Base-by-base conservation (phyloP, 306 rosid genomes). In the Aeschynomene evenia region DNA sequence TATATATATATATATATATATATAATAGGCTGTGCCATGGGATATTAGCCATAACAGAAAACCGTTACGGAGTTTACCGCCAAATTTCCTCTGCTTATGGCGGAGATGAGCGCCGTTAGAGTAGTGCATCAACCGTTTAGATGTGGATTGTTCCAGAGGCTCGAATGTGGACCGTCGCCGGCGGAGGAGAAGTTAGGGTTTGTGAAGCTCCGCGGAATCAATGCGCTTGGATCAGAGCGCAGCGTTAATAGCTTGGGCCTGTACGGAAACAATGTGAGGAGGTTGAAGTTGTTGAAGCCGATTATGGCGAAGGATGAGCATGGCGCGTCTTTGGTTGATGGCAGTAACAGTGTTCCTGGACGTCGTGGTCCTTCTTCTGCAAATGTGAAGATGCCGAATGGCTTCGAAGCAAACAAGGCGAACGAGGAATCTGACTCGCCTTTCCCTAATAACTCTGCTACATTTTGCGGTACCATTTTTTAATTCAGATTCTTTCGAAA, bases 401-500 rank as follows among this genome's bases (percentile, higher is more conserved):
- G 46, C n/a, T 62, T 50, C n/a, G n/a, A 37, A 37, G 14, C 43
- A 2, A 37, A 37, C 43, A 2, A 1, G 43, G 43, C 12, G 12
- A 9, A 29, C 66, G 78, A 45, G 22, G 70, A 70, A 31, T 50
- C 60, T 63, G 42, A n/a, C 18, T 49, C 83, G 22, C 51, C 76
- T 71, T 54, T 71, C 43, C 43, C 15, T 24, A 23, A 57, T 68
- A 66, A 57, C 29, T 13, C 23, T 68, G 23, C 63, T 24, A 77
- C 82, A 63, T 9, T 79, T 77, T 77, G 81, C 39, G 89, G 93
- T 88, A 88, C 33, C 37, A 12, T 6, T 16, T 42, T 58, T 70
- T 22, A 50, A 5, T 40, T 57, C 21, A 4, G 54, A 55, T 66
- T 53, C 37, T 29, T 20, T 9, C 19, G 23, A 58, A 14, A 21